Evolutionary conservation across 2,329 filamentous ascomycete genomes (phyloP), one percentile per base, ranked within the genome.

Genomic region (Penicillium sp.): DNA sequence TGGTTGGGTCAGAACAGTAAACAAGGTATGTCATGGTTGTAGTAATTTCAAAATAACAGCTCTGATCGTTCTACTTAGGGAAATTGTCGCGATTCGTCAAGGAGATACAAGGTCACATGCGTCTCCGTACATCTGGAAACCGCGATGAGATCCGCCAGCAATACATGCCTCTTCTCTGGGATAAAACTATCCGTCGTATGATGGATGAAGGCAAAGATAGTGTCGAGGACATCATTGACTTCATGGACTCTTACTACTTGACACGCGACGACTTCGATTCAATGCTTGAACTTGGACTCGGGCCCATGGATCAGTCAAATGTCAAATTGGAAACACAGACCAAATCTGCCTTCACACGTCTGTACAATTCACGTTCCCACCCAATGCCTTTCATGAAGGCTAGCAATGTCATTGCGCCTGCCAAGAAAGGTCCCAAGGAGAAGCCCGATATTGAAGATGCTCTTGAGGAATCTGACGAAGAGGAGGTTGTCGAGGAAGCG

Each of bases 1-100:
- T 99, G 95, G 95, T 85, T 99, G 49, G 95, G 95, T 68, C 95
- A 96, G 74, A 96, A 96, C 76, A 97, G 93, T 78, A 96, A 92
- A 72, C 83, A 86, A 61, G 85, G 88, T 77, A 91, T 87, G 75
- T 49, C 3, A 2, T 33, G 3, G 5, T 11, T n/a, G 7, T 23
- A 31, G 7, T 49, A 3, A 31, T 31, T 49, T 31, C 13, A 14
- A 7, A 4, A 57, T 47, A 16, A 14, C 46, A 31, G 25, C 14
- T 11, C 55, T 63, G 33, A 52, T 50, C 54, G 31, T 44, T 14
- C 23, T 26, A 59, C 29, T 6, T 56, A 77, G 80, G 80, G 47
- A 88, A 88, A 74, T 80, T 98, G 49, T 85, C 84, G 62, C 88
- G 95, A 57, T 90, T 87, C 67, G 83, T 96, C 63, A 96, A 96